These are phyloP conservation scores for Lactifluus subvellereus DNA, from an alignment of 768 basidiomycete species.

Conservation along the genomic window DNA sequence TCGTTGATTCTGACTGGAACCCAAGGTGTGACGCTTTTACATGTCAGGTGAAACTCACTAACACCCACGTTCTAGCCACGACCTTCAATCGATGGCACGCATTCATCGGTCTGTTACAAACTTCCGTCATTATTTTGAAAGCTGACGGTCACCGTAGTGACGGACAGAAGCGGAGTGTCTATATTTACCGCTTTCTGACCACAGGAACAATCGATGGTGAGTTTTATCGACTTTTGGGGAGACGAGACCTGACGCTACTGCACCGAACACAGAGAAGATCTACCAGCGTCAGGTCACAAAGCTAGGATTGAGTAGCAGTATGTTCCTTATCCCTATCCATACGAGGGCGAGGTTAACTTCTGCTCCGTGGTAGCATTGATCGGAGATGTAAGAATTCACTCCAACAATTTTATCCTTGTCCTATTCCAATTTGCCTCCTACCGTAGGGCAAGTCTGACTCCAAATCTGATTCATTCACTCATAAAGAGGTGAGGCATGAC, in stretches of 20 bases:
- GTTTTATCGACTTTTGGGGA: background rate
- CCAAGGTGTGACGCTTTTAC: conserved; percentile 51
- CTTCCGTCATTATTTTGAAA: conserved; percentile 2
- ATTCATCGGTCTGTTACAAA: conserved; percentile 66
- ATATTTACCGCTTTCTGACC: conserved; percentile 83
- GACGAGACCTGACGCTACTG: background rate
- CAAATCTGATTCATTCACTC: conserved; percentile 80
- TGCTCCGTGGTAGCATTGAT: conserved; percentile 50
- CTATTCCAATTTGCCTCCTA: conserved; percentile 1
- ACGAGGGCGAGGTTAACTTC: conserved; percentile 7
- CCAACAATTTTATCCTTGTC: conserved; percentile 21
- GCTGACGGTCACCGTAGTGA: conserved; percentile 47
- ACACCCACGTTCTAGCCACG: conserved; percentile 49
- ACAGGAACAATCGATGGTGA: conserved; percentile 85
- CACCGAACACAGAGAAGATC: conserved; percentile 62
- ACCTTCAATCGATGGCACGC: conserved; percentile 95
- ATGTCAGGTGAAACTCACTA: background rate
- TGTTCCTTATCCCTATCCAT: conserved; percentile 32
- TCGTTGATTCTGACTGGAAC: conserved; percentile 93
- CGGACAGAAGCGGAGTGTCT: conserved; percentile 88
- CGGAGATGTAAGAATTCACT: conserved; percentile 47
- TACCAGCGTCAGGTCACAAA: conserved; percentile 94
- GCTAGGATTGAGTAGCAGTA: conserved; percentile 82
- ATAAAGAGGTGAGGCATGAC: conserved; percentile 62
- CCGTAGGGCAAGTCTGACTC: conserved; percentile 43